Evolutionary conservation across 148 eudicot genomes (phyloP).

Genomic region (Cornus kousa): DNA sequence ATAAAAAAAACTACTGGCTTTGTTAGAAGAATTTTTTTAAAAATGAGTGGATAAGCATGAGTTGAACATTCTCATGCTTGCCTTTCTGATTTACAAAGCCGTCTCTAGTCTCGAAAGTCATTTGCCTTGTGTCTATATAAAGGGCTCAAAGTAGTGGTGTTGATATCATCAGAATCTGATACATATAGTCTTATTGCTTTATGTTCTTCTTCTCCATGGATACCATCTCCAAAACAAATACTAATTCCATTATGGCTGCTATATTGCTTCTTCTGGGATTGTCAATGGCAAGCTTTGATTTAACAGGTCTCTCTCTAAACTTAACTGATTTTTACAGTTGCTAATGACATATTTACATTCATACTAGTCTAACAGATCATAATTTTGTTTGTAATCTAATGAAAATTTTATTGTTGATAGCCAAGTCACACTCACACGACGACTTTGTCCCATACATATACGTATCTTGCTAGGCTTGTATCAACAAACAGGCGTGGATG

Average conservation of each 20-base stretch:
- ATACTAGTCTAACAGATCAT: no score
- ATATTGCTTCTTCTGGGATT: conserved; percentile 6
- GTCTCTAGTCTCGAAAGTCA: not conserved
- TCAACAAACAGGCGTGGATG: no score
- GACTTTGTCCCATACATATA: no score
- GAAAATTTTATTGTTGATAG: no score
- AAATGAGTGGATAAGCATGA: not conserved
- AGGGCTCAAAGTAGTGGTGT: not conserved
- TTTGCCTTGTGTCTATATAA: not conserved
- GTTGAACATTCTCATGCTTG: not conserved
- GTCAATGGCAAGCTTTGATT: not conserved
- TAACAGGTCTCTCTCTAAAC: conserved; percentile 10
- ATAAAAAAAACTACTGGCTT: no score
- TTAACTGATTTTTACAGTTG: not conserved
- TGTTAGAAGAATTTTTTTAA: no score
- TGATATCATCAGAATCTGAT: not conserved
- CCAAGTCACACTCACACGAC: no score
- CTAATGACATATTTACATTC: no score
- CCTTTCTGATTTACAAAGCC: not conserved
- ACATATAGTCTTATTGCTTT: no score
- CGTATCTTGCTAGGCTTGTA: no score
- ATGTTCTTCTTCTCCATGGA: not conserved
- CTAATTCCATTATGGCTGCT: conserved; percentile 5
- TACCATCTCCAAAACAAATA: not conserved
- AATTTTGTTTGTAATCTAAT: no score